These are phyloP conservation scores for Orbilia brochopaga DNA, from an alignment of 2,329 filamentous ascomycete species.

Conservation along the genomic window DNA sequence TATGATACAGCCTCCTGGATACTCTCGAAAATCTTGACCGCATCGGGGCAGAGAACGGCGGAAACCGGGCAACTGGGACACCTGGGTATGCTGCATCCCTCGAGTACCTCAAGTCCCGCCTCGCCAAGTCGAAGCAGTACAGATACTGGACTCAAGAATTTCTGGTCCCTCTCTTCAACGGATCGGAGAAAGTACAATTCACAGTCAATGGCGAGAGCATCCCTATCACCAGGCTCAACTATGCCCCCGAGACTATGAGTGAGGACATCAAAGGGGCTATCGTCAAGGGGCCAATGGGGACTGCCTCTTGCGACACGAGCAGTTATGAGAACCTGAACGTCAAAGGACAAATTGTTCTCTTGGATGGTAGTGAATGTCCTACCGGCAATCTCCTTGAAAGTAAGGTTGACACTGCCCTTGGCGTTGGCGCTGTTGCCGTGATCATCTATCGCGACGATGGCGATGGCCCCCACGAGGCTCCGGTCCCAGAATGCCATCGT, in stretches of 20 bases:
- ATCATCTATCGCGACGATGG: background rate
- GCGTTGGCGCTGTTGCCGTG: background rate
- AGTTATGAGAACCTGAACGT: too few species aligned
- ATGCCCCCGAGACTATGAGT: too few species aligned
- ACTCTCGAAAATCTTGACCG: conserved; percentile 65
- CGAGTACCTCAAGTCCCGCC: conserved; percentile 65
- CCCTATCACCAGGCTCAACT: background rate
- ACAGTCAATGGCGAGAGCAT: conserved; percentile 29
- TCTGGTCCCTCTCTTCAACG: conserved; percentile 59
- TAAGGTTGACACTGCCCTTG: too few species aligned
- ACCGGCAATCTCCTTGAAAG: too few species aligned
- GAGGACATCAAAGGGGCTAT: too few species aligned
- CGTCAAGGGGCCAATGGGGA: too few species aligned
- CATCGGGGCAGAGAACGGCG: conserved; percentile 65
- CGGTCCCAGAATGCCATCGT: too few species aligned
- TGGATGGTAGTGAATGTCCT: too few species aligned
- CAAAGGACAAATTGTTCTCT: too few species aligned
- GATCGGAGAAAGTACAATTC: conserved; percentile 58
- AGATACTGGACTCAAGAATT: conserved; percentile 63
- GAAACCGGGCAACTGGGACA: conserved; percentile 67
- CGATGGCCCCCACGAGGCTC: background rate
- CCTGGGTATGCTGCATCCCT: conserved; percentile 67
- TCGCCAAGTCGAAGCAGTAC: conserved; percentile 54
- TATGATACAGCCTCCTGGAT: conserved; percentile 61
- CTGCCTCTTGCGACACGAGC: too few species aligned